Base-by-base conservation (phyloP, 1,139 yeast species). In the Komagataea norvegica region DNA sequence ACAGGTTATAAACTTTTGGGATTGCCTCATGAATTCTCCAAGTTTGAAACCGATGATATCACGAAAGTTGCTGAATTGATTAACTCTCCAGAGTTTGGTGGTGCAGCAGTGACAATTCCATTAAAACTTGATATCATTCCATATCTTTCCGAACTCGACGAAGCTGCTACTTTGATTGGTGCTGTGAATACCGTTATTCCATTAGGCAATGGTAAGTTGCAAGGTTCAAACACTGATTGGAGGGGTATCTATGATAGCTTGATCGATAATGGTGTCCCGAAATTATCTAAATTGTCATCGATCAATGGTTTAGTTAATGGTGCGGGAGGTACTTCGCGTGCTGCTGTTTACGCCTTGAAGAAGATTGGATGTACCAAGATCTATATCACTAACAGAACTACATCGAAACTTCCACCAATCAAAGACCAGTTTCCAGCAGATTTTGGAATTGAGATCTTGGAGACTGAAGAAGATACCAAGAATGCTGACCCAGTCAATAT, bases 141-240 rank as follows among this genome's bases (percentile, higher is more conserved):
- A 49, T 72, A 74, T 48, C 71, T 81, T 46, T 69, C 70, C 42
- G 79, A 74, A 44, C 63, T 85, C 37, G 72, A 89, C 3, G 81
- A 74, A 7, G 76, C 93, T 14, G 98, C 95, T 19, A 62, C 71
- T 48, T 55, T 62, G 11, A 85, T 91, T 52, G 97, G 98, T 32
- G 97, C 98, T 16, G 89, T 93, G 39, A 93, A 93, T 64, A 93
- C 99, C 0, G 73, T 91, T 36, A 69, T 74, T 29, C 84, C 84
- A 22, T 57, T 62, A 21, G 75, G 70, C 3, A 56, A 71, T 31
- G 80, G 78, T 10, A 68, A 70, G 46, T 72, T 81, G 38, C 61
- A 65, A 40, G 98, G 97, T 44, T 93, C 86, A 52, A 93, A 93
- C 64, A 93, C 99, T 32, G 99, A 93, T 61, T 91, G 96, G 95